A percentile compares a stretch with the other conserved stretches of the same genome.
phyloP scores from a whole-genome alignment of 805 yeast species.

The Pichia membranifaciens region DNA sequence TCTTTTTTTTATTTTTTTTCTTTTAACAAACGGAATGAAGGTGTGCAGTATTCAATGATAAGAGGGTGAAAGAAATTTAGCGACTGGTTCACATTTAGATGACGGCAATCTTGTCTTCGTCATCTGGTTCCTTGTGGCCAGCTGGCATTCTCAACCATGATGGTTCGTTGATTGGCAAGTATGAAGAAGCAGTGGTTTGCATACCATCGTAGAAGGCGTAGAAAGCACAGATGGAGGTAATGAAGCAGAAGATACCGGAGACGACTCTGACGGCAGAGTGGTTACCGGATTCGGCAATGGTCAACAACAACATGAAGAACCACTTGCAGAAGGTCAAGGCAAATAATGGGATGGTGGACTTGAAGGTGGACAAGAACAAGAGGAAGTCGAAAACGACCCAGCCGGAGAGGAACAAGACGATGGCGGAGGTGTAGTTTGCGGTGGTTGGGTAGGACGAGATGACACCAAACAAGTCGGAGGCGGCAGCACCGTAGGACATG shows the following conservation, averaged over 20 bases:
- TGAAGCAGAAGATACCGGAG: conserved; percentile 40
- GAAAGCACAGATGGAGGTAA: conserved; percentile 37
- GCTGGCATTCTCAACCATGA: conserved; percentile 30
- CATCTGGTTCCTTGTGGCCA: conserved; percentile 16
- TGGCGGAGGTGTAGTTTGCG: conserved; percentile 34
- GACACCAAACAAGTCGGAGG: conserved; percentile 40
- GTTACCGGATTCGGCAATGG: conserved; percentile 37
- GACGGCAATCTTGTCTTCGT: conserved; percentile 11
- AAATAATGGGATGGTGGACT: conserved; percentile 37
- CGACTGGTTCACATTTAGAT: conserved; percentile 2
- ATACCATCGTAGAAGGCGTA: conserved; percentile 40
- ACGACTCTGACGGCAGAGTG: conserved; percentile 30
- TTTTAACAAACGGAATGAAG: neutral
- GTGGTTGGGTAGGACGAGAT: conserved; percentile 33
- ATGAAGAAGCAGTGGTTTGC: conserved; percentile 24
- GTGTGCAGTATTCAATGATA: too few relatives aligned
- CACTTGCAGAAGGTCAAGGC: conserved; percentile 35
- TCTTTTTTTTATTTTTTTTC: neutral
- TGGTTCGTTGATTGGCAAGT: conserved; percentile 24
- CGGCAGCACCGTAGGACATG: conserved; percentile 40
- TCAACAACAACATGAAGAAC: conserved; percentile 37
- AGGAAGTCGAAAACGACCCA: conserved; percentile 45
- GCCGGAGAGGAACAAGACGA: conserved; percentile 41
- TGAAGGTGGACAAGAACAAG: conserved; percentile 38
- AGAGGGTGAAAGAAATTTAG: too few relatives aligned